Percentiles rank a stretch among this genome's conserved stretches.
Conservation (phyloP, 2,329 filamentous ascomycete species). For the Diplodia seriata region DNA sequence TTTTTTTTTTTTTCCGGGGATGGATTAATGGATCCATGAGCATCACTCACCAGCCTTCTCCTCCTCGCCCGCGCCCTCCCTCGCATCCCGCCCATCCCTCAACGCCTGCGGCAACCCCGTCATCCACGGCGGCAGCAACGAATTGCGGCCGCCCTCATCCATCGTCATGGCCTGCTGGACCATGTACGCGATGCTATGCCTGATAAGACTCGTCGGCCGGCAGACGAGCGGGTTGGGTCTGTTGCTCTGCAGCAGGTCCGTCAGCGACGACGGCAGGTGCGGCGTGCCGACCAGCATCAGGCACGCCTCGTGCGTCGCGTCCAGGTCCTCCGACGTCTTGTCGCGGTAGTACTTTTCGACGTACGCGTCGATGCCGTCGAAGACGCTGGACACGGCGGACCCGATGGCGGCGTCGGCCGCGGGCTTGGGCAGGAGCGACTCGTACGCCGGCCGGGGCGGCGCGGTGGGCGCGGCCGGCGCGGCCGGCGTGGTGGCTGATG, state of each 20-base stretch:
- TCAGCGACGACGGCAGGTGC: conserved; percentile 19
- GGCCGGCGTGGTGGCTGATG: neutral
- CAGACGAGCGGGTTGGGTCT: conserved; percentile 21
- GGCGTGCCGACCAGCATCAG: conserved; percentile 23
- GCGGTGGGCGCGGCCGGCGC: no score
- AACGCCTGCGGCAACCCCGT: conserved; percentile 7
- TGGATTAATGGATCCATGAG: no score
- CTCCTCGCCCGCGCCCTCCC: neutral
- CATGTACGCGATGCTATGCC: conserved; percentile 21
- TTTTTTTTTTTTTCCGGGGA: neutral
- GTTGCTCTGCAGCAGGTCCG: conserved; percentile 21
- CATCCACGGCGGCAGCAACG: conserved; percentile 13
- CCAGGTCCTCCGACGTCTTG: conserved; percentile 21
- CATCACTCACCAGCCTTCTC: neutral
- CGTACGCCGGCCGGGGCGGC: neutral
- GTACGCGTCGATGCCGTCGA: conserved; percentile 41
- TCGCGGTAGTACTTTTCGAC: conserved; percentile 46
- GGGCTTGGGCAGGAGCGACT: conserved; percentile 36
- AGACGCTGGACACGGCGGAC: conserved; percentile 38
- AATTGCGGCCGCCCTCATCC: conserved; percentile 24
- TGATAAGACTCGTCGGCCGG: conserved; percentile 16
- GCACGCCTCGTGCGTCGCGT: conserved; percentile 17
- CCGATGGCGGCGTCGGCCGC: conserved; percentile 40
- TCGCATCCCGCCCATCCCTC: neutral
- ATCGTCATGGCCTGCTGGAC: conserved; percentile 25